phyloP scores from a whole-genome alignment of 257 asterid genomes.

The Lycium ferocissimum region DNA sequence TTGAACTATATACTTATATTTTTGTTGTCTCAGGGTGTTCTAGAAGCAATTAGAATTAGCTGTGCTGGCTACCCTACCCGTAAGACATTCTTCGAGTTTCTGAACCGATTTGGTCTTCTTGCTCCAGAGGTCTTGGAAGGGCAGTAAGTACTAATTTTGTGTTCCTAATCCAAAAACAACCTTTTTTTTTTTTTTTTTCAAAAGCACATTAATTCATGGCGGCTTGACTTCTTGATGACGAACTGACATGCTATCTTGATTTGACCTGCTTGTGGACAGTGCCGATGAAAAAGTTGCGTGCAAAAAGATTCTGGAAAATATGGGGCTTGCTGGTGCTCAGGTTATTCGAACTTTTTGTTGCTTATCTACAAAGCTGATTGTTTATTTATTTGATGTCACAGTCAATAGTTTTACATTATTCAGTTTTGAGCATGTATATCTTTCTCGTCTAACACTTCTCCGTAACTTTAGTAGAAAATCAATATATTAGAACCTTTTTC shows the following conservation, averaged over 20 bases:
- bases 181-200: not conserved
- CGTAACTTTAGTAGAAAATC: conserved; percentile 7
- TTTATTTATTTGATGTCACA: not conserved
- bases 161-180: not conserved
- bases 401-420: not conserved
- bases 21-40: conserved; percentile 32
- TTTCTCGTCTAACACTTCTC: not conserved
- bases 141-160: conserved; percentile 28
- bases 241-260: conserved; percentile 26
- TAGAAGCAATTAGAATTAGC: conserved; percentile 89
- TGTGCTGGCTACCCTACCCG: conserved; percentile 99
- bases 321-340: conserved; percentile 93
- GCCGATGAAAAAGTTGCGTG: conserved; percentile 80
- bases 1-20: not conserved
- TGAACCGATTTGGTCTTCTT: conserved; percentile 85
- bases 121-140: conserved; percentile 55
- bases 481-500: not conserved
- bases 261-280: conserved; percentile 40
- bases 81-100: conserved; percentile 86
- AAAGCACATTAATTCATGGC: conserved; percentile 9
- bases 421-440: not conserved
- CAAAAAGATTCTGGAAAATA: conserved; percentile 82
- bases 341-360: conserved; percentile 44
- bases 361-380: not conserved
- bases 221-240: not conserved